Evolutionary conservation across 2,329 filamentous ascomycete genomes (phyloP).

Genomic region (Dactylella cylindrospora): DNA sequence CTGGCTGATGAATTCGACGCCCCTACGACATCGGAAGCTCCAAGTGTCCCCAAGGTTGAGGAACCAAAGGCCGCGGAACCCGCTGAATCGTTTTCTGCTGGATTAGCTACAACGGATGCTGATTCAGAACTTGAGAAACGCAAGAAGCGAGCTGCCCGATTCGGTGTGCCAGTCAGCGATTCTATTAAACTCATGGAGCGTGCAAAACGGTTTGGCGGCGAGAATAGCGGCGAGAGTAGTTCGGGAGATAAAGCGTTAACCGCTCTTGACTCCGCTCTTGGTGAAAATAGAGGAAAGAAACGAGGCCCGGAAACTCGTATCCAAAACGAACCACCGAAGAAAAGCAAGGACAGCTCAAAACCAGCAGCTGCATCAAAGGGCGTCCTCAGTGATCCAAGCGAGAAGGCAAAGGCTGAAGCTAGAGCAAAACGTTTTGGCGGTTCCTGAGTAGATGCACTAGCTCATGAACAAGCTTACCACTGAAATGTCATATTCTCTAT

Average conservation of each 20-base stretch:
- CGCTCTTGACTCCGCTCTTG: conserved; percentile 36
- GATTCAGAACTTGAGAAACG: conserved; percentile 43
- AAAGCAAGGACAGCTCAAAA: conserved; percentile 35
- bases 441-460: too few species aligned
- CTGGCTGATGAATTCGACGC: conserved; percentile 39
- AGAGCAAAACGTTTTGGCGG: conserved; percentile 41
- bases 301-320: conserved; percentile 30
- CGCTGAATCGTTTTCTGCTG: conserved; percentile 17
- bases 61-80: conserved; percentile 13
- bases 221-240: conserved; percentile 6
- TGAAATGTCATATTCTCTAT: too few species aligned
- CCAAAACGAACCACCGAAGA: conserved; percentile 33
- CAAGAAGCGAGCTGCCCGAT: conserved; percentile 43
- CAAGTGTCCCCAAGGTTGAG: conserved; percentile 9
- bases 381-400: conserved; percentile 27
- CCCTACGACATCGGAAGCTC: conserved; percentile 5
- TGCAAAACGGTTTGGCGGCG: conserved; percentile 36
- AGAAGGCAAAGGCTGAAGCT: conserved; percentile 43
- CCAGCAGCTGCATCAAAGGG: conserved; percentile 5
- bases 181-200: conserved; percentile 42
- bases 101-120: conserved; percentile 17
- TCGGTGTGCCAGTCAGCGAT: conserved; percentile 25
- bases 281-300: conserved; percentile 42
- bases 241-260: conserved; percentile 16
- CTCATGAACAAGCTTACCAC: too few species aligned